Percentiles rank a stretch among this genome's conserved stretches.
phyloP scores from a whole-genome alignment of 1,139 yeast genomes.

The Yamadazyma blattariae region DNA sequence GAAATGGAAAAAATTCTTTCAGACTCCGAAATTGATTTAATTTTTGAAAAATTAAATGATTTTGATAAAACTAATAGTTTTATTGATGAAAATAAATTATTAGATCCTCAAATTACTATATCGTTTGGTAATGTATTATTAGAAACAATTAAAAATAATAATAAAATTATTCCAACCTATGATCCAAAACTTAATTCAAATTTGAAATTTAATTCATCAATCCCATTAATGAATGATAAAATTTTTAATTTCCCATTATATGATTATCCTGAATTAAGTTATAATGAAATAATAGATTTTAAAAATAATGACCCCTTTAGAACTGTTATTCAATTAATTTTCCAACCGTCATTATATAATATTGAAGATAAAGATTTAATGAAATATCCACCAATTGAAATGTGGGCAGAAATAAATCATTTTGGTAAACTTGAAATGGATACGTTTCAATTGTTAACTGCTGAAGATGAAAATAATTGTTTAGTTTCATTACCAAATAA shows the following conservation, averaged over 20 bases:
- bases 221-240: conserved; percentile 40
- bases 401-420: conserved; percentile 48
- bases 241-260: conserved; percentile 33
- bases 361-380: conserved; percentile 16
- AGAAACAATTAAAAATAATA: conserved; percentile 11
- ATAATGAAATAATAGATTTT: conserved; percentile 19
- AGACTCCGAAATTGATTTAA: conserved; percentile 12
- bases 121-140: conserved; percentile 38
- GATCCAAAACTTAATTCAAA: background rate
- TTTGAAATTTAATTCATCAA: conserved; percentile 37
- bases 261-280: conserved; percentile 17
- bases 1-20: conserved; percentile 5
- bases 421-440: conserved; percentile 37
- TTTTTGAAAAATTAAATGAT: conserved; percentile 13
- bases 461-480: conserved; percentile 45
- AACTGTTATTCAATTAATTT: conserved; percentile 44
- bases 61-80: conserved; percentile 1
- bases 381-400: conserved; percentile 51
- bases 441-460: conserved; percentile 42
- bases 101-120: conserved; percentile 30
- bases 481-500: conserved; percentile 39
- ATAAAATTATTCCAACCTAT: conserved; percentile 11
- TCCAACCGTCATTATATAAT: conserved; percentile 43
- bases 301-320: conserved; percentile 32
- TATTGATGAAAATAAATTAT: conserved; percentile 9